Conservation (phyloP, 2,329 filamentous ascomycete genomes). For the Corinectria fuckeliana region DNA sequence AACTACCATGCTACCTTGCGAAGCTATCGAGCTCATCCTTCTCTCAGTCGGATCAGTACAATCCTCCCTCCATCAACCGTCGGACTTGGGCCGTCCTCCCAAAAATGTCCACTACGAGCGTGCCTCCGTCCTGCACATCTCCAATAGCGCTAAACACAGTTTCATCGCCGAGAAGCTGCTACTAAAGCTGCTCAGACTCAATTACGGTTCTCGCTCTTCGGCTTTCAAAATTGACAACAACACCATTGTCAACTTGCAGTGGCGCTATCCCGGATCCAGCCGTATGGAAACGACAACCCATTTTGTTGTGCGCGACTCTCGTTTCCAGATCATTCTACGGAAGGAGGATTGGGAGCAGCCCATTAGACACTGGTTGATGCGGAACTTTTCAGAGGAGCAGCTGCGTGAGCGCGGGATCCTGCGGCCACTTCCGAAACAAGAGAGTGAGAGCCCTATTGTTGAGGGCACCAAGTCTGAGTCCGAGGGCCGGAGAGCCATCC, state of each 20-base stretch:
- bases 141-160: constrained; percentile 9
- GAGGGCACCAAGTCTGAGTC: background rate
- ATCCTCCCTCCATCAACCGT: background rate
- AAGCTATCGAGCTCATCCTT: background rate
- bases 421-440: background rate
- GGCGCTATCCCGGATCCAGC: constrained; percentile 5
- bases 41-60: background rate
- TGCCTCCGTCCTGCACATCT: constrained; percentile 1
- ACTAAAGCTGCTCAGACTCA: background rate
- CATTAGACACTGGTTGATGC: background rate
- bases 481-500: background rate
- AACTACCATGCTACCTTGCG: background rate
- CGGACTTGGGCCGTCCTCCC: background rate
- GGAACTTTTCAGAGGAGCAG: background rate
- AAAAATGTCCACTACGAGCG: background rate
- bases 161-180: background rate
- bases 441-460: background rate
- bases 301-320: constrained; percentile 12
- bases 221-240: constrained; percentile 1
- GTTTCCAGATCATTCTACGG: constrained; percentile 18
- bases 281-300: constrained; percentile 11
- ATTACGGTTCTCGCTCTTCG: background rate
- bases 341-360: constrained; percentile 23
- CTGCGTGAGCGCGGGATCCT: background rate
- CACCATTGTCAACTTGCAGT: constrained; percentile 14